A percentile compares a stretch with the other conserved stretches of the same genome.
These are phyloP conservation scores for Aristolochia contorta DNA, from an alignment of 164 flowering plant genomes.

Conservation along the genomic window DNA sequence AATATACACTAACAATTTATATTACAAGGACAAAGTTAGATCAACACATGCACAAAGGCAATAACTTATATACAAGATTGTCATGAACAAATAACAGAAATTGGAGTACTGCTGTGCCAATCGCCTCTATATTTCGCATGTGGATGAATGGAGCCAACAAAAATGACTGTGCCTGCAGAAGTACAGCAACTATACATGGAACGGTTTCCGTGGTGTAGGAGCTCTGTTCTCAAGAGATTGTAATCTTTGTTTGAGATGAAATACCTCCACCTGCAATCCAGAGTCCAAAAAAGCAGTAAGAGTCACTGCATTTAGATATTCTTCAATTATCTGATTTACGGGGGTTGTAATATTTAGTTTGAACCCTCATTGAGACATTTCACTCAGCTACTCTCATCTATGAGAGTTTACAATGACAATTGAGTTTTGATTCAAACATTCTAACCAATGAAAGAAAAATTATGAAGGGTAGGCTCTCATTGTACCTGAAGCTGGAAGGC, in stretches of 20 bases:
- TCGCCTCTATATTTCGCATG: too few relatives aligned
- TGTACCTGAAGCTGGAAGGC: conserved; percentile 93
- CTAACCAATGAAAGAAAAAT: background rate
- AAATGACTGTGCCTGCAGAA: too few relatives aligned
- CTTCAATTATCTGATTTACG: background rate
- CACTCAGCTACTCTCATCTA: too few relatives aligned
- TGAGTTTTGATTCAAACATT: background rate
- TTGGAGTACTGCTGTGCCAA: too few relatives aligned
- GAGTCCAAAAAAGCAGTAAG: background rate
- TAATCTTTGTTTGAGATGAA: conserved; percentile 89
- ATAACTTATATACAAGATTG: too few relatives aligned
- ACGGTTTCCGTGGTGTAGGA: conserved; percentile 93
- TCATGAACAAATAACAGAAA: too few relatives aligned
- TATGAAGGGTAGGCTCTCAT: background rate
- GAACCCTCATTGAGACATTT: too few relatives aligned
- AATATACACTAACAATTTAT: too few relatives aligned
- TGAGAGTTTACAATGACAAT: too few relatives aligned
- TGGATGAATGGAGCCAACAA: too few relatives aligned
- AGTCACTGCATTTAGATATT: background rate
- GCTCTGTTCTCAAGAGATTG: conserved; percentile 84
- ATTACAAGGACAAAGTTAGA: too few relatives aligned
- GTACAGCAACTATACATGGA: conserved; percentile 23
- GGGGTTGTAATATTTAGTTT: background rate
- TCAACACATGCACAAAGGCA: too few relatives aligned
- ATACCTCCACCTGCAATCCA: conserved; percentile 80